phyloP scores from a whole-genome alignment of 805 yeast species.

The Starmerella kuoi region DNA sequence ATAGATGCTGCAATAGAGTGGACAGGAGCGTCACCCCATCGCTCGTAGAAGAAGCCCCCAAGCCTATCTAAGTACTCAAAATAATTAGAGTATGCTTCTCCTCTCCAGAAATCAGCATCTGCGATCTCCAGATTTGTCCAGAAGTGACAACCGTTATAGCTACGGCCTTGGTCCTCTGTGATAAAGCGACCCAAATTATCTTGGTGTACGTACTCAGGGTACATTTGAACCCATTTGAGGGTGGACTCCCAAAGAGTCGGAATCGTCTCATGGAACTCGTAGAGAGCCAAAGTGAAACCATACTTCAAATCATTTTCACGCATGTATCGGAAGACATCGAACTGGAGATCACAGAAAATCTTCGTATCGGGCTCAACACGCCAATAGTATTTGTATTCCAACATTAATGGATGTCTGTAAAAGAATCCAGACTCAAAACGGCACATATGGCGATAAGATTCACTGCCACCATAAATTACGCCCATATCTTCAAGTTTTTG shows the following conservation, averaged over 20 bases:
- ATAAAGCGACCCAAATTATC: constrained; percentile 58
- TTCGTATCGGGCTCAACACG: constrained; percentile 90
- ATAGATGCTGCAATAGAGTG: constrained; percentile 81
- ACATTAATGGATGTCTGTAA: constrained; percentile 64
- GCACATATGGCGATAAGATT: constrained; percentile 89
- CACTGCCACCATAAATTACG: constrained; percentile 72
- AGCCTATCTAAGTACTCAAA: constrained; percentile 56
- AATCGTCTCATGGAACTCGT: constrained; percentile 69
- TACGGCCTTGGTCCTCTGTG: constrained; percentile 57
- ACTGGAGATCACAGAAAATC: constrained; percentile 81
- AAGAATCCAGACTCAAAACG: constrained; percentile 81
- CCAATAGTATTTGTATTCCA: constrained; percentile 85
- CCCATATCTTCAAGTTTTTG: constrained; percentile 71
- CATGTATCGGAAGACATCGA: constrained; percentile 91
- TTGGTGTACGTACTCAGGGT: constrained; percentile 44
- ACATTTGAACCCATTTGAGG: constrained; percentile 33
- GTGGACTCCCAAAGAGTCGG: constrained; percentile 64
- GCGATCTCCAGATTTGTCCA: constrained; percentile 96
- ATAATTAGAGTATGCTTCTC: constrained; percentile 53
- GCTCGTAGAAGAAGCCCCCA: constrained; percentile 79
- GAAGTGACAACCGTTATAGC: constrained; percentile 73
- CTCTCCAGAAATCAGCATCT: constrained; percentile 59
- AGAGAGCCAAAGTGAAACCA: constrained; percentile 73
- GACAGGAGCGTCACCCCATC: constrained; percentile 98
- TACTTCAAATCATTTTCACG: constrained; percentile 53